Conservation (phyloP, 371 early-diverging fungal genomes). For the Mortierella sp. region DNA sequence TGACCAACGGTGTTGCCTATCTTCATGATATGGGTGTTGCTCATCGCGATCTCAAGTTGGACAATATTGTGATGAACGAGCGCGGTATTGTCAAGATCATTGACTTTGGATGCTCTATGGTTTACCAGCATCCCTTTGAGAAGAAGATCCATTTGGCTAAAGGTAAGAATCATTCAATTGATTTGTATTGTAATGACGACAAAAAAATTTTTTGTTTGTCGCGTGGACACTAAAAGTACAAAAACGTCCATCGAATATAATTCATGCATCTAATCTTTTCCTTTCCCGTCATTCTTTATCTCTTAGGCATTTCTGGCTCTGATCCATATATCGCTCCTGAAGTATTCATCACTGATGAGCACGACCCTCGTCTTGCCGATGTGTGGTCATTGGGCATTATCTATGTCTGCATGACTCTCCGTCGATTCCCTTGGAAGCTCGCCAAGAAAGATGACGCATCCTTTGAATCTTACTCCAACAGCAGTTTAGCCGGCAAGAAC, state of each 20-base stretch:
- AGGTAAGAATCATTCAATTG: conserved; percentile 58
- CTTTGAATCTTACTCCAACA: conserved; percentile 58
- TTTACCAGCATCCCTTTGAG: conserved; percentile 80
- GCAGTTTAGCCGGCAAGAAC: conserved; percentile 56
- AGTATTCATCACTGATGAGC: conserved; percentile 71
- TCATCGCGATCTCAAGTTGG: conserved; percentile 92
- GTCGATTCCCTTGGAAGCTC: conserved; percentile 81
- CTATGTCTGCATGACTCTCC: conserved; percentile 80
- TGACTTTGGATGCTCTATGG: conserved; percentile 93
- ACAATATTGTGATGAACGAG: conserved; percentile 83
- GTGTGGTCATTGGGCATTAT: conserved; percentile 85
- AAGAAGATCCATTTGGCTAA: conserved; percentile 65
- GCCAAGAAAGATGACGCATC: conserved; percentile 64
- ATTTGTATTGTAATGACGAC: too few species aligned
- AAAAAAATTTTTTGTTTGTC: too few species aligned
- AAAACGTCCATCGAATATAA: not conserved
- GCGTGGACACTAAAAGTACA: too few species aligned
- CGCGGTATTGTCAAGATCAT: conserved; percentile 86
- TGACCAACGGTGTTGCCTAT: conserved; percentile 80
- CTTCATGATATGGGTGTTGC: conserved; percentile 84
- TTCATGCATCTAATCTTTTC: not conserved
- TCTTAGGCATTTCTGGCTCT: conserved; percentile 82
- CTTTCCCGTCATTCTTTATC: not conserved
- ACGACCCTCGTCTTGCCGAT: conserved; percentile 80
- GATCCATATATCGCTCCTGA: conserved; percentile 96